Evolutionary conservation across 768 basidiomycete species (phyloP).

Genomic region (Lentinula lateritia): DNA sequence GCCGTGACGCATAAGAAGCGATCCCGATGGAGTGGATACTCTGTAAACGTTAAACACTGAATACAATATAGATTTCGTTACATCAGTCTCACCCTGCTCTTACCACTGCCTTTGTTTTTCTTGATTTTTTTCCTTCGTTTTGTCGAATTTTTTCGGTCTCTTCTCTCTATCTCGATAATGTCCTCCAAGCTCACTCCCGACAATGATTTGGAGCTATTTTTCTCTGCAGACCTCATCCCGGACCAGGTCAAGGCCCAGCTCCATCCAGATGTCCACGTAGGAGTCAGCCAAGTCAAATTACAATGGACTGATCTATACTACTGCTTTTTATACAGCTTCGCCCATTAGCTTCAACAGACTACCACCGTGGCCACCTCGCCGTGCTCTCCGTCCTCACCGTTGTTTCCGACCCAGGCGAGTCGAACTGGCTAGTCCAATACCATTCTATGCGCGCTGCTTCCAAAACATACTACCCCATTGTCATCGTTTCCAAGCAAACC

Average conservation of each 20-base stretch:
- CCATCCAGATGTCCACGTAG: conserved; percentile 63
- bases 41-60: too few relatives aligned
- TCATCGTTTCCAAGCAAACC: conserved; percentile 68
- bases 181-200: conserved; percentile 47
- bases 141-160: neutral
- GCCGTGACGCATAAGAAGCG: too few relatives aligned
- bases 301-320: too few relatives aligned
- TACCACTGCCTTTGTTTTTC: neutral
- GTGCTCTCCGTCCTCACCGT: conserved; percentile 74
- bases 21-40: too few relatives aligned
- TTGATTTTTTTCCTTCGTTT: neutral
- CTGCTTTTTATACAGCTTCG: conserved; percentile 57
- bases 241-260: conserved; percentile 52
- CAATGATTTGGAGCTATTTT: conserved; percentile 68
- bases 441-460: conserved; percentile 45
- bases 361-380: conserved; percentile 74
- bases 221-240: conserved; percentile 69
- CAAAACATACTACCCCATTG: conserved; percentile 77
- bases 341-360: conserved; percentile 83
- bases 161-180: neutral
- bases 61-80: too few relatives aligned
- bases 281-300: conserved; percentile 13
- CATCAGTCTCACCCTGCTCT: neutral
- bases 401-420: conserved; percentile 59
- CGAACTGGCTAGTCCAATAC: conserved; percentile 69